phyloP scores from a whole-genome alignment of 768 basidiomycete genomes.

The Krasilnikovozyma curviuscula region DNA sequence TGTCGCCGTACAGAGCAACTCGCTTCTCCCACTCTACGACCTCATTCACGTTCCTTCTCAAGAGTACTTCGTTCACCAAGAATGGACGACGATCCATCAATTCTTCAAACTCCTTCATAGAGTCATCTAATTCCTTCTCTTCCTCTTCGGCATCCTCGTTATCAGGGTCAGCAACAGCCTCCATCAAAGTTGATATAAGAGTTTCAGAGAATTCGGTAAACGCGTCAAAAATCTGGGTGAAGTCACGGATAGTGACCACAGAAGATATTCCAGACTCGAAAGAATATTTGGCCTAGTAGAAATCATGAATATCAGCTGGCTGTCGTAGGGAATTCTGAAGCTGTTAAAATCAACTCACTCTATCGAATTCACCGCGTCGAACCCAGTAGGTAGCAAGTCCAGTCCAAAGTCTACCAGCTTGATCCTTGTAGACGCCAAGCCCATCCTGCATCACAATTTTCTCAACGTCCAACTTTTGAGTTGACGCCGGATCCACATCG shows the following conservation, averaged over 20 bases:
- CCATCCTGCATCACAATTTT: conserved; percentile 69
- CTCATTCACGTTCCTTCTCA: conserved; percentile 86
- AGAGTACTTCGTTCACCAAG: conserved; percentile 81
- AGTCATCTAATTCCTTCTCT: conserved; percentile 65
- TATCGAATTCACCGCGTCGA: conserved; percentile 85
- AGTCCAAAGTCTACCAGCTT: conserved; percentile 88
- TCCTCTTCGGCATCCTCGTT: conserved; percentile 45
- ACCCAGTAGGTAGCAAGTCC: conserved; percentile 97
- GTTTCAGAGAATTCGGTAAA: conserved; percentile 88
- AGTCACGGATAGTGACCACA: conserved; percentile 86
- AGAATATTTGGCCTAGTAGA: conserved; percentile 46
- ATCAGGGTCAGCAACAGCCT: conserved; percentile 55
- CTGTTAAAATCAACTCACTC: conserved; percentile 6
- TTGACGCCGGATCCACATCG: conserved; percentile 60
- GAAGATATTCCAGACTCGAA: conserved; percentile 70
- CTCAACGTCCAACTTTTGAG: conserved; percentile 64
- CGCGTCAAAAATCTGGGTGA: conserved; percentile 92
- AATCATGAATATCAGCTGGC: neutral
- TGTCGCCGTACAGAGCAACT: conserved; percentile 64
- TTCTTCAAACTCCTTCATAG: conserved; percentile 84
- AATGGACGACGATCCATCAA: conserved; percentile 90
- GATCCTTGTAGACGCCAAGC: conserved; percentile 76
- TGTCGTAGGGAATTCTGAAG: neutral
- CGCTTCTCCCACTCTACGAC: conserved; percentile 99
- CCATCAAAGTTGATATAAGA: conserved; percentile 76